Base-by-base conservation (phyloP, 2,329 filamentous ascomycete genomes). In the Phoma sp. region DNA sequence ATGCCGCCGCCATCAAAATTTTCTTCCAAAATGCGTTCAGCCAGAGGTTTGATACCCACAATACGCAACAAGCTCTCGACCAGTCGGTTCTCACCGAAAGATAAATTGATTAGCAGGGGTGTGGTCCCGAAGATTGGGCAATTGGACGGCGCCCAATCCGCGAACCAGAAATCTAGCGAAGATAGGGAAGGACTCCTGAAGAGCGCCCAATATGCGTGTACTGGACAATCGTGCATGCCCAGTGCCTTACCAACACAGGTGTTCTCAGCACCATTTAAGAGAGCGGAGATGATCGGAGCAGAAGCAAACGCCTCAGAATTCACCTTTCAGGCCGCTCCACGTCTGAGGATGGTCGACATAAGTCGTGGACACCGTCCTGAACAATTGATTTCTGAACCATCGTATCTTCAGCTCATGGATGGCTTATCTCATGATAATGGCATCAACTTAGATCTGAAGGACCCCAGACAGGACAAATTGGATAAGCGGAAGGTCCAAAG, bases 1-100 rank as follows among this genome's bases (percentile, higher is more conserved):
- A 78, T 78, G 76, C 75, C 75, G 35, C 76, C 75, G 4, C 76
- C 75, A 9, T 23, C 60, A 10, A 67, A 70, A 42, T 59, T 66
- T 2, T 11, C 67, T 3, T 67, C 66, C 0, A 59, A 58, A 25
- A 71, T 70, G 55, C 61, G 57, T 14, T 72, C 67, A 11, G 51
- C 72, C 22, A 62, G 64, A 25, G 67, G 61, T 22, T 52, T 72
- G 7, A 56, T 68, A 10, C 67, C 70, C 0, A 57, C 36, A 1
- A 39, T 69, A 18, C 59, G 66, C 7, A 69, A 67, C 35, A 71
- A 62, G 37, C 51, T 66, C 9, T 60, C 62, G 1, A 48, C 52
- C 38, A 50, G 43, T 5, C 57, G 49, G 7, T 47, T 55, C 0
- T 56, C 54, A 2, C 42, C 58, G 30, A 37, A 53, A 30, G 18